A percentile compares a stretch with the other conserved stretches of the same genome.
These are phyloP conservation scores for Pseudocercospora crystallina DNA, from an alignment of 2,329 filamentous ascomycete species.

Conservation along the genomic window DNA sequence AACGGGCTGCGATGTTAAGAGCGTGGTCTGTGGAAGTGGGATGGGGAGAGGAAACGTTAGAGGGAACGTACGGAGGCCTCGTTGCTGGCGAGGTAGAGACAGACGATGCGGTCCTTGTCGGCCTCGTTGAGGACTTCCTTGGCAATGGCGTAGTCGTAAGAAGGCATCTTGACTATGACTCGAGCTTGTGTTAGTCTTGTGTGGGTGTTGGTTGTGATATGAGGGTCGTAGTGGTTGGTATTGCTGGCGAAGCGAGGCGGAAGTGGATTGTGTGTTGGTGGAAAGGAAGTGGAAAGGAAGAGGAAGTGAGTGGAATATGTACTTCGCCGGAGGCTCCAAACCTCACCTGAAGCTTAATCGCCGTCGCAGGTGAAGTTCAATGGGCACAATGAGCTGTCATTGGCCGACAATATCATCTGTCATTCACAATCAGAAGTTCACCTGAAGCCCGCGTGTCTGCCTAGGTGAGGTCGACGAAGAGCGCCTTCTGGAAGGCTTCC, in stretches of 20 bases:
- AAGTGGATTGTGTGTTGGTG: background rate
- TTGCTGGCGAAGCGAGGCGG: background rate
- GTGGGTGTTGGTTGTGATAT: background rate
- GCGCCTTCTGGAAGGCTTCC: too few species aligned
- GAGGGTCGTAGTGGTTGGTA: background rate
- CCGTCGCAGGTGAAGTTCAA: too few species aligned
- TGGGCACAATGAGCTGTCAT: too few species aligned
- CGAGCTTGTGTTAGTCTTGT: background rate
- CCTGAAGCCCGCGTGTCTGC: too few species aligned
- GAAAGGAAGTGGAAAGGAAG: background rate
- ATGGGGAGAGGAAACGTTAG: background rate
- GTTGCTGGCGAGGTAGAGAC: constrained; percentile 26
- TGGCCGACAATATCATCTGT: too few species aligned
- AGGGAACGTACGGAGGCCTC: constrained; percentile 15
- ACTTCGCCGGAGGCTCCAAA: too few species aligned
- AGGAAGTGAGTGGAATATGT: too few species aligned
- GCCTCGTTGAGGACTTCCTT: constrained; percentile 25
- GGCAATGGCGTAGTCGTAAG: constrained; percentile 29
- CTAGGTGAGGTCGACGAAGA: too few species aligned
- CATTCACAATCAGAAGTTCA: too few species aligned
- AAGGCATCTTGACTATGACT: constrained; percentile 16
- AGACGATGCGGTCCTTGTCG: constrained; percentile 34
- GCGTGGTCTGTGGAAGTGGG: background rate
- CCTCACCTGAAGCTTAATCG: too few species aligned
- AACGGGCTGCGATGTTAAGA: background rate